Conservation (phyloP, 139 green algal genomes). For the Coccomyxa sp. region DNA sequence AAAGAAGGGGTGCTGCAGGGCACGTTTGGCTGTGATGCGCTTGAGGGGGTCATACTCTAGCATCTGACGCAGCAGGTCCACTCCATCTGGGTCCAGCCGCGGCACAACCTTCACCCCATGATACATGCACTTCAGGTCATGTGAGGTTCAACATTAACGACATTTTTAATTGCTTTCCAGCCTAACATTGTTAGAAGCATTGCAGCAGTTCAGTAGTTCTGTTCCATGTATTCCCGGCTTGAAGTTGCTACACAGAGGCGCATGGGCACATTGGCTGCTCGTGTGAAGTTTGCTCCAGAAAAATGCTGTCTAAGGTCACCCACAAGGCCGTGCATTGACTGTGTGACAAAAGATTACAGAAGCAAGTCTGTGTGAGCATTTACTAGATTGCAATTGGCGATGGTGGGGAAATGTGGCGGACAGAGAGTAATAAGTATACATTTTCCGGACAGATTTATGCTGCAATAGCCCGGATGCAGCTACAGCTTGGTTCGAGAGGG, state of each 20-base stretch:
- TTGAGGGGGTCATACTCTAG: constrained; percentile 42
- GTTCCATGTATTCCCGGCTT: background rate
- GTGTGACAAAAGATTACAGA: background rate
- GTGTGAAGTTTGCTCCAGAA: background rate
- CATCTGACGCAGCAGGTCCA: constrained; percentile 75
- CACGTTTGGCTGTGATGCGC: constrained; percentile 59
- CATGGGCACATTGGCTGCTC: background rate
- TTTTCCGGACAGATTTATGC: no score
- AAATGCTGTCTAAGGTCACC: no score
- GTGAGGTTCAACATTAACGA: no score
- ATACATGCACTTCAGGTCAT: no score
- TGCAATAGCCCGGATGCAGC: no score
- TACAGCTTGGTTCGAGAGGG: no score
- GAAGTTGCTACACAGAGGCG: background rate
- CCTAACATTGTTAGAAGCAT: background rate
- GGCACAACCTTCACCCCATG: constrained; percentile 38
- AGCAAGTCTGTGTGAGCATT: background rate
- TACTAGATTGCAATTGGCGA: background rate
- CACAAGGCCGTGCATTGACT: background rate
- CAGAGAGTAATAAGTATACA: background rate
- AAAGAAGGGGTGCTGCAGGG: constrained; percentile 76
- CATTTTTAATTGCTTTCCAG: no score
- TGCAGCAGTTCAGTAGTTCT: background rate
- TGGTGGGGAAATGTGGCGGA: background rate
- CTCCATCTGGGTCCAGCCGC: constrained; percentile 46